phyloP scores from a whole-genome alignment of 192 early-diverging fungal genomes.

The Rhizophagus sp. region DNA sequence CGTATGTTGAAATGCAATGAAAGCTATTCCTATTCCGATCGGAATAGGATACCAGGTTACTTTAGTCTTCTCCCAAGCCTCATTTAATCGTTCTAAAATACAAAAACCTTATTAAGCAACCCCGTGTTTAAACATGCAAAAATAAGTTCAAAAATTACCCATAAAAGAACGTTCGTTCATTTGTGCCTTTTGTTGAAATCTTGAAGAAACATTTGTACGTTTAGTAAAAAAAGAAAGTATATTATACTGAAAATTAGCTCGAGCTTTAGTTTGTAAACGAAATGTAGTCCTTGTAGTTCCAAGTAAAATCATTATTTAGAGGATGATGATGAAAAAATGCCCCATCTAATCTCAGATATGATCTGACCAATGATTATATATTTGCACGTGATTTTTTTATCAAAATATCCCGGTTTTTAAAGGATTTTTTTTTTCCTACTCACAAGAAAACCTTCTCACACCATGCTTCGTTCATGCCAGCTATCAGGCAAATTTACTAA shows the following conservation, averaged over 20 bases:
- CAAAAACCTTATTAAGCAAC: background rate
- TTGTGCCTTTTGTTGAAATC: background rate
- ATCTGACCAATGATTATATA: too few relatives aligned
- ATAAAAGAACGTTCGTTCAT: background rate
- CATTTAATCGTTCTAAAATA: constrained; percentile 36
- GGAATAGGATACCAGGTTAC: constrained; percentile 76
- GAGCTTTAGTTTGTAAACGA: background rate
- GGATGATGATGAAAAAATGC: too few relatives aligned
- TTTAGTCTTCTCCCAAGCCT: constrained; percentile 50
- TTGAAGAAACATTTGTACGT: background rate
- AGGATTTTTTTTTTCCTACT: too few relatives aligned
- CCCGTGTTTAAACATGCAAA: background rate
- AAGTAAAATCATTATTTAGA: background rate
- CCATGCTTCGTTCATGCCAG: constrained; percentile 7
- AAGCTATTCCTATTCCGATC: constrained; percentile 69
- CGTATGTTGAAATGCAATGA: constrained; percentile 70
- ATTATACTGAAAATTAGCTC: background rate
- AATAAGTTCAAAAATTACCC: background rate
- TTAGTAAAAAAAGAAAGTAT: background rate
- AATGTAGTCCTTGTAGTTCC: background rate
- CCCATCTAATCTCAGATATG: too few relatives aligned
- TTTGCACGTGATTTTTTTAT: too few relatives aligned
- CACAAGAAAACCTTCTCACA: background rate
- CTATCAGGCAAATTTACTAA: background rate
- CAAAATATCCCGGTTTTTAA: too few relatives aligned